Evolutionary conservation across 192 early-diverging fungal genomes (phyloP), one percentile per base, ranked within the genome.

Genomic region (Paraglomus brasilianum): DNA sequence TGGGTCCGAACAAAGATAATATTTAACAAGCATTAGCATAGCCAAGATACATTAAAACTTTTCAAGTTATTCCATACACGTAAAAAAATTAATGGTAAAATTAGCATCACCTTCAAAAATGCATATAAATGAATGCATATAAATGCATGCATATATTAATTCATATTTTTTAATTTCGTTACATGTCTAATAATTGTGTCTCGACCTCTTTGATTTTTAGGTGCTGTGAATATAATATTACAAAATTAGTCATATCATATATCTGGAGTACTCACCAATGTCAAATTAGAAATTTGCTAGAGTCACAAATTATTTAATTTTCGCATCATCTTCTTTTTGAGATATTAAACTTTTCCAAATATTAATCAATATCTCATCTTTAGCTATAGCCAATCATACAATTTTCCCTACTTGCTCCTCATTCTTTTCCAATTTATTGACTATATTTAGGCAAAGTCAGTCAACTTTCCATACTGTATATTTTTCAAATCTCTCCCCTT

Each of bases 141-240:
- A n/a, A n/a, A n/a, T n/a, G n/a, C n/a, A n/a, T n/a, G n/a, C n/a
- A n/a, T n/a, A n/a, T n/a, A n/a, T n/a, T n/a, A n/a, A n/a, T n/a
- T n/a, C n/a, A n/a, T n/a, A n/a, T n/a, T n/a, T n/a, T n/a, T n/a
- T n/a, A n/a, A n/a, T n/a, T n/a, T n/a, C n/a, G n/a, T n/a, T n/a
- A n/a, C n/a, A n/a, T n/a, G n/a, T n/a, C n/a, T n/a, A n/a, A n/a
- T n/a, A n/a, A n/a, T n/a, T n/a, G n/a, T n/a, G n/a, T n/a, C n/a
- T n/a, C n/a, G n/a, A n/a, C n/a, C n/a, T 15, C 56, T 58, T 58
- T 58, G 38, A 41, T 58, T 58, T 58, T 58, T 58, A 58, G 38
- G 8, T 58, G 5, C 56, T 58, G 24, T 58, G 13, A 38, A 38
- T 58, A 58, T 58, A n/a, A 36, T 58, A 58, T 58, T 13, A 14